Conservation (phyloP, 192 early-diverging fungal genomes). For the Backusella sp. region DNA sequence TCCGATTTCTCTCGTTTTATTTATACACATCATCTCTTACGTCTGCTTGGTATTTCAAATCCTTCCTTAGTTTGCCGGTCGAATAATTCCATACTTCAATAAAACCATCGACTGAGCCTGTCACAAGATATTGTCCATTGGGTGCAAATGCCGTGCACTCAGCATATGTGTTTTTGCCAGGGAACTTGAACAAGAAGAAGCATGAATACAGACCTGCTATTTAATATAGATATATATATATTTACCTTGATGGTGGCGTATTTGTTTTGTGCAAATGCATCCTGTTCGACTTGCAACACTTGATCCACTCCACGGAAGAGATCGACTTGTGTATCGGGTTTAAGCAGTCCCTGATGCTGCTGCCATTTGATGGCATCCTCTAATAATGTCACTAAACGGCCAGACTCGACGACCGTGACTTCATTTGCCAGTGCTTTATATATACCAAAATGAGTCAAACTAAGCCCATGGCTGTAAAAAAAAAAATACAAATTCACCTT, state of each 20-base stretch:
- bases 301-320: conserved; percentile 72
- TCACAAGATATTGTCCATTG: conserved; percentile 80
- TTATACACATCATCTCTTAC: conserved; percentile 30
- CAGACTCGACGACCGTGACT: conserved; percentile 74
- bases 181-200: conserved; percentile 51
- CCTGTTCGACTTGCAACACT: conserved; percentile 62
- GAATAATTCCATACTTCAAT: conserved; percentile 94
- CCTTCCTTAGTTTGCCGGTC: conserved; percentile 86
- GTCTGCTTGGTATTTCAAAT: conserved; percentile 90
- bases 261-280: conserved; percentile 62
- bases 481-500: conserved; percentile 42
- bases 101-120: conserved; percentile 92
- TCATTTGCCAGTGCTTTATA: conserved; percentile 52
- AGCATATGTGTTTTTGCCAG: conserved; percentile 75
- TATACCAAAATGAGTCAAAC: background rate
- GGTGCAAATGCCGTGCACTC: conserved; percentile 80
- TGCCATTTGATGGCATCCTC: conserved; percentile 92
- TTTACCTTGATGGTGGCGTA: conserved; percentile 80
- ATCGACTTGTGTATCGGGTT: conserved; percentile 71
- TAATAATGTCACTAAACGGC: conserved; percentile 79
- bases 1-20: no score
- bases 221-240: no score
- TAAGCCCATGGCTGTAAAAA: no score
- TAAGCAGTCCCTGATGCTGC: conserved; percentile 73
- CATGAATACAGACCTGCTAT: no score